Conservation (phyloP, 2,329 filamentous ascomycete genomes). For the Erysiphe neolycopersici region DNA sequence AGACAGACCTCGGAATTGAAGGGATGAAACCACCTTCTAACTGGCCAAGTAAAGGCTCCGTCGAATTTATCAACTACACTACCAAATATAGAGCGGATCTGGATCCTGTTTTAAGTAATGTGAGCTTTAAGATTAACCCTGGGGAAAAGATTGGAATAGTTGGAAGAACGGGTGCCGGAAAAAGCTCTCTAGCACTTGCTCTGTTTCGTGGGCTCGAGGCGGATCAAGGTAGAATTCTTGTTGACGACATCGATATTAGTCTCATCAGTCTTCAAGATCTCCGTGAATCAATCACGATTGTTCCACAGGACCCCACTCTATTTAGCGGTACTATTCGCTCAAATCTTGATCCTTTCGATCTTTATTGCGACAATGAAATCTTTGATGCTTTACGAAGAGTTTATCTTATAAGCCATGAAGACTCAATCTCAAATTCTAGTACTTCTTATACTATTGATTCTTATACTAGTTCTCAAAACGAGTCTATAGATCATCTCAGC, state of each 20-base stretch:
- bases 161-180: slow-evolving; percentile 81
- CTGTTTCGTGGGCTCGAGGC: slow-evolving; percentile 86
- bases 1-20: slow-evolving; percentile 52
- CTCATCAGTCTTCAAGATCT: slow-evolving; percentile 79
- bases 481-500: neutral
- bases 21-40: slow-evolving; percentile 49
- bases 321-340: slow-evolving; percentile 79
- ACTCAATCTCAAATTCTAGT: slow-evolving; percentile 15
- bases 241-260: slow-evolving; percentile 78
- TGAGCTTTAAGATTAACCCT: slow-evolving; percentile 66
- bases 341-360: slow-evolving; percentile 77
- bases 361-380: slow-evolving; percentile 75
- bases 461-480: neutral
- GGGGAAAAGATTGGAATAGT: slow-evolving; percentile 91
- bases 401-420: slow-evolving; percentile 46
- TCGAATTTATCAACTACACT: slow-evolving; percentile 72
- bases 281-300: slow-evolving; percentile 83
- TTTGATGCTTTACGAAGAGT: slow-evolving; percentile 69
- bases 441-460: slow-evolving; percentile 5
- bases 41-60: slow-evolving; percentile 66
- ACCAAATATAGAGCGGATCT: slow-evolving; percentile 74
- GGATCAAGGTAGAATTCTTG: slow-evolving; percentile 64
- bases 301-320: slow-evolving; percentile 85
- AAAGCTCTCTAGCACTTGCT: slow-evolving; percentile 80
- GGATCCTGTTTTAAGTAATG: slow-evolving; percentile 56